These are phyloP conservation scores for Hippophae tibetana DNA, from an alignment of 306 rosid genomes.

Conservation along the genomic window DNA sequence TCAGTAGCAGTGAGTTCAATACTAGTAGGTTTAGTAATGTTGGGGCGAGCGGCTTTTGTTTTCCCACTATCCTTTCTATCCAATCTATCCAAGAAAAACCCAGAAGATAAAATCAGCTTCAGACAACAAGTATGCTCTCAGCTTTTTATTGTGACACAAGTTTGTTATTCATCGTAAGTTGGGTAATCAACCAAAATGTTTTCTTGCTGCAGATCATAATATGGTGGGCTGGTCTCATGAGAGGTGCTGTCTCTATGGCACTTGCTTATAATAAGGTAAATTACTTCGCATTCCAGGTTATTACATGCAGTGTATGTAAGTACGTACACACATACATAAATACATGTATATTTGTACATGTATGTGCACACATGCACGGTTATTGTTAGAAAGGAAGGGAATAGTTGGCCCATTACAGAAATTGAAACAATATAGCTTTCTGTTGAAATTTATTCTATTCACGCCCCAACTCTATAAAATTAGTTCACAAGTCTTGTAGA, in stretches of 20 bases:
- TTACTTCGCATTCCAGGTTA: constrained; percentile 1
- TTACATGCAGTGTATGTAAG: neutral
- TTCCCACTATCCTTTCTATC: constrained; percentile 82
- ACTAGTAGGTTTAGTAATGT: constrained; percentile 57
- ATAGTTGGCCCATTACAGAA: too few relatives aligned
- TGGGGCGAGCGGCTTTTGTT: constrained; percentile 88
- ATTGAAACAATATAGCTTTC: too few relatives aligned
- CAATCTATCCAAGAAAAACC: constrained; percentile 51
- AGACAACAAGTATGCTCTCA: constrained; percentile 55
- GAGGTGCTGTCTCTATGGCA: constrained; percentile 98
- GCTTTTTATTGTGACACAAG: constrained; percentile 7
- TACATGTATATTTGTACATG: too few relatives aligned
- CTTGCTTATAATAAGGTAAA: constrained; percentile 93
- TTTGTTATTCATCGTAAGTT: constrained; percentile 8
- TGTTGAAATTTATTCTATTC: too few relatives aligned
- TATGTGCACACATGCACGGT: too few relatives aligned
- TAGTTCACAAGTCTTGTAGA: neutral
- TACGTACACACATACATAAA: neutral
- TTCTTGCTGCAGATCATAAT: constrained; percentile 47
- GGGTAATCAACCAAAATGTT: constrained; percentile 11
- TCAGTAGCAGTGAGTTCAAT: constrained; percentile 74
- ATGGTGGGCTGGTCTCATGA: constrained; percentile 99
- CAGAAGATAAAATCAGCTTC: constrained; percentile 41
- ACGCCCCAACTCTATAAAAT: too few relatives aligned
- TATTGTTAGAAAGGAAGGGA: too few relatives aligned